phyloP scores from a whole-genome alignment of 805 yeast species.

The Metschnikowia similis region DNA sequence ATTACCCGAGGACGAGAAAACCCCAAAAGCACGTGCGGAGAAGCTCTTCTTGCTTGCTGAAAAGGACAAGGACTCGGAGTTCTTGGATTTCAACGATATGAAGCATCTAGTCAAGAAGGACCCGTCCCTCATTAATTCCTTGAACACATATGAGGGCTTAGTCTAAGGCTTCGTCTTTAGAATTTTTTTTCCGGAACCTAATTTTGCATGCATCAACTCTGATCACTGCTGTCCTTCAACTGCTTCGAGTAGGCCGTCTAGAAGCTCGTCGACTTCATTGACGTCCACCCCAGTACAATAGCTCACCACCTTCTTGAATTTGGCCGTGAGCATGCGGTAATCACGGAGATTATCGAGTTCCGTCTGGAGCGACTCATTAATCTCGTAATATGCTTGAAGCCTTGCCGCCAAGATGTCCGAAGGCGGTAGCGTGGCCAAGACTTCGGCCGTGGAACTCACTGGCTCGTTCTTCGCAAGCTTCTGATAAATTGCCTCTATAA shows the following conservation, averaged over 20 bases:
- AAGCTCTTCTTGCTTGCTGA: slow-evolving; percentile 76
- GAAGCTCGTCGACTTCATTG: slow-evolving; percentile 69
- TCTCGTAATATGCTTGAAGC: slow-evolving; percentile 70
- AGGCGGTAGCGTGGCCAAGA: slow-evolving; percentile 40
- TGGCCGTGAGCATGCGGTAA: slow-evolving; percentile 43
- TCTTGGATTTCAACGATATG: slow-evolving; percentile 78
- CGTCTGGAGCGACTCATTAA: slow-evolving; percentile 52
- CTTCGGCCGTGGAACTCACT: slow-evolving; percentile 23
- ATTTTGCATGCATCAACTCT: background rate
- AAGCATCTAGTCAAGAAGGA: slow-evolving; percentile 75
- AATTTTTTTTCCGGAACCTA: background rate
- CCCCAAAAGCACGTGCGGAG: slow-evolving; percentile 83
- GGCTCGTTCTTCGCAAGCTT: slow-evolving; percentile 35
- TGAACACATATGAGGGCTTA: slow-evolving; percentile 76
- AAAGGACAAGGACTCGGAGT: slow-evolving; percentile 60
- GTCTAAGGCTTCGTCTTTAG: slow-evolving; percentile 37
- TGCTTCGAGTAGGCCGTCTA: slow-evolving; percentile 83
- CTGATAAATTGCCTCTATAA: slow-evolving; percentile 57
- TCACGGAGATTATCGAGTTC: slow-evolving; percentile 50
- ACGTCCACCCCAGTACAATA: slow-evolving; percentile 86
- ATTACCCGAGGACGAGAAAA: slow-evolving; percentile 80
- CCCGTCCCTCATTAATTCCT: slow-evolving; percentile 69
- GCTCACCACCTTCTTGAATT: slow-evolving; percentile 84
- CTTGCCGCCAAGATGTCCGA: slow-evolving; percentile 62
- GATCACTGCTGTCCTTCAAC: slow-evolving; percentile 64